Evolutionary conservation across 2,329 filamentous ascomycete genomes (phyloP).

Genomic region (Monilinia fructigena): DNA sequence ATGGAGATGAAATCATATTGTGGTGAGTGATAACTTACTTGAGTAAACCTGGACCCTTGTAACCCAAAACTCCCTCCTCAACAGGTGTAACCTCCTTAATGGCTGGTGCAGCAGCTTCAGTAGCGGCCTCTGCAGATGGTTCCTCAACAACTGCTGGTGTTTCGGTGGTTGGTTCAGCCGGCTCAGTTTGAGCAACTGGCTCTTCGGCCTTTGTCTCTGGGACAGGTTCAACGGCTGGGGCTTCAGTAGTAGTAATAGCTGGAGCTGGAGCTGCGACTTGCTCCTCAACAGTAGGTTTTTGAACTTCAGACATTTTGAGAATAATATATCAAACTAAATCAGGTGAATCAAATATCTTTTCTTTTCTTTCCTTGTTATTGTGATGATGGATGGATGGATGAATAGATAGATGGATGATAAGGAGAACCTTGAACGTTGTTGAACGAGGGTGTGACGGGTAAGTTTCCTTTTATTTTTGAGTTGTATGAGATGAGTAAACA

Average conservation of each 20-base stretch:
- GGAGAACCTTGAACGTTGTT: slow-evolving; percentile 23
- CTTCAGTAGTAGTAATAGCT: slow-evolving; percentile 28
- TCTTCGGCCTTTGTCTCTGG: slow-evolving; percentile 42
- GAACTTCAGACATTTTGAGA: slow-evolving; percentile 58
- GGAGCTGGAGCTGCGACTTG: slow-evolving; percentile 40
- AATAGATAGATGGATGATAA: slow-evolving; percentile 32
- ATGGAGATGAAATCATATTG: background rate
- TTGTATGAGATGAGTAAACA: slow-evolving; percentile 4
- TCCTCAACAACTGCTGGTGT: slow-evolving; percentile 43
- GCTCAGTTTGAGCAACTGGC: slow-evolving; percentile 36
- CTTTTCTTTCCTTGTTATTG: background rate
- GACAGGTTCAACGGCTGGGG: slow-evolving; percentile 47
- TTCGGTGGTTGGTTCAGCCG: slow-evolving; percentile 38
- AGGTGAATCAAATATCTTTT: background rate
- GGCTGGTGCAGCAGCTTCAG: slow-evolving; percentile 57
- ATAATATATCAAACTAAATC: slow-evolving; percentile 29
- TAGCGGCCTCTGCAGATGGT: slow-evolving; percentile 36
- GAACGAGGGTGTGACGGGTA: slow-evolving; percentile 34
- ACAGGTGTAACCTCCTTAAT: slow-evolving; percentile 50
- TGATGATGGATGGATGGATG: background rate
- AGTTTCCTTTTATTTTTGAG: slow-evolving; percentile 17
- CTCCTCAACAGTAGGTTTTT: slow-evolving; percentile 62
- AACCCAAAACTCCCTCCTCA: slow-evolving; percentile 75
- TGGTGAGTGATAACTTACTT: slow-evolving; percentile 65
- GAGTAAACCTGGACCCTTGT: slow-evolving; percentile 79